Percentiles rank a stretch among this genome's conserved stretches.
phyloP scores from a whole-genome alignment of 1,284 basidiomycete genomes.

The Fistulina hepatica region DNA sequence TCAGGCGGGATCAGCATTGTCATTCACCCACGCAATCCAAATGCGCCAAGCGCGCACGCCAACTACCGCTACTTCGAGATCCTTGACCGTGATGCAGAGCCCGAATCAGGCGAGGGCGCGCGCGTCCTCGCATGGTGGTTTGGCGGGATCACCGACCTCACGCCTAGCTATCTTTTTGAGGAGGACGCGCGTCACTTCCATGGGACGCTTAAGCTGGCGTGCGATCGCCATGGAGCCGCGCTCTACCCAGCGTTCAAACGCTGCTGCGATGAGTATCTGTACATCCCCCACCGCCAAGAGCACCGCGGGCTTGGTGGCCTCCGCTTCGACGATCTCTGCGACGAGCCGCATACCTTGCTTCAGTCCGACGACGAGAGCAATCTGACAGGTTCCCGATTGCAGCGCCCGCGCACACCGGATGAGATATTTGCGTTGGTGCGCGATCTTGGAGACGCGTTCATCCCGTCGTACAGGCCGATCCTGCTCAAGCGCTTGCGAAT shows the following conservation, averaged over 20 bases:
- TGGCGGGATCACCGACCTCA: slow-evolving; percentile 93
- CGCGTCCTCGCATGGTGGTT: slow-evolving; percentile 95
- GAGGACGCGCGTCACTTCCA: slow-evolving; percentile 90
- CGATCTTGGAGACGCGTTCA: slow-evolving; percentile 63
- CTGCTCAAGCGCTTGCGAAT: slow-evolving; percentile 46
- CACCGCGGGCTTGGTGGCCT: slow-evolving; percentile 87
- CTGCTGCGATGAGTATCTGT: slow-evolving; percentile 99
- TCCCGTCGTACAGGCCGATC: slow-evolving; percentile 86
- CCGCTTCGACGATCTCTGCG: slow-evolving; percentile 88
- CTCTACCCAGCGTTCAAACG: slow-evolving; percentile 82
- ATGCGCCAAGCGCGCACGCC: slow-evolving; percentile 86
- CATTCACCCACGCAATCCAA: slow-evolving; percentile 88
- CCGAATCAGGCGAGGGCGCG: slow-evolving; percentile 22
- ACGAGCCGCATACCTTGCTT: slow-evolving; percentile 47
- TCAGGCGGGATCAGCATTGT: slow-evolving; percentile 89
- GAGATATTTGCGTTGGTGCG: slow-evolving; percentile 72
- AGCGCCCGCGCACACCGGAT: slow-evolving; percentile 43
- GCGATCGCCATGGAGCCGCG: slow-evolving; percentile 58
- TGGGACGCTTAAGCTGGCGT: slow-evolving; percentile 63
- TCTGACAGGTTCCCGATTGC: too few species aligned
- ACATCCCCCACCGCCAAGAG: slow-evolving; percentile 87
- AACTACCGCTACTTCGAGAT: slow-evolving; percentile 99
- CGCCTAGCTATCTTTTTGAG: slow-evolving; percentile 86
- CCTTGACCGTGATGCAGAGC: slow-evolving; percentile 36
- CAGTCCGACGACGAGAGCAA: slow-evolving; percentile 23